Evolutionary conservation across 139 green algal genomes (phyloP), one percentile per base, ranked within the genome.

Genomic region (Trebouxia sp.): DNA sequence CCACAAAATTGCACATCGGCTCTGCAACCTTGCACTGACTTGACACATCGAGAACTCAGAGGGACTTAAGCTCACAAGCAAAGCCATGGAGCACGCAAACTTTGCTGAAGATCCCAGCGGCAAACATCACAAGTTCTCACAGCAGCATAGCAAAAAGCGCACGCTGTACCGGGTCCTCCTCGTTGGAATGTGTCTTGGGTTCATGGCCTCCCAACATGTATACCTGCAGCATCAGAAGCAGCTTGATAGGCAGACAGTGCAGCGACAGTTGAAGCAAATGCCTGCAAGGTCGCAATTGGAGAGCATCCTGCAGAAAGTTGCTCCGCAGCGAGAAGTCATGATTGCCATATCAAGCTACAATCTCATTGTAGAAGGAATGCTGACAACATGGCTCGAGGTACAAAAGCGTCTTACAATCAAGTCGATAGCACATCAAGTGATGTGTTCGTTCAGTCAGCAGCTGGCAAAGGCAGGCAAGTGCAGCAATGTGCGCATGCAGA

Each of bases 301-400:
- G 24, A 26, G 15, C 43, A 45, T 79, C n/a, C 32, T 79, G 30
- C 72, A 62, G 20, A 28, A 45, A 7, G 22, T 79, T 55, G 72
- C 72, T 30, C 72, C 72, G 30, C 12, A 65, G 20, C 90, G 82
- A 11, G 94, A 99, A 84, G 86, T 99, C 0, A 80, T 99, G 55
- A 89, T 97, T 11, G 96, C 91, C 11, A 94, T 99, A 32, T 92
- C 88, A 24, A 98, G 98, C 88, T 92, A 93, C 56, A 94, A 96
- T 74, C 89, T 95, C 0, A 80, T 94, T 37, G 80, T 78, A 6
- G 85, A 89, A 47, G 83, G 87, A 58, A 69, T 94, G 89, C 88
- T 98, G 24, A 75, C 83, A 22, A 90, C 88, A 6, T 97, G 91
- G 80, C 77, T 90, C 1, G 72, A 91, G 45, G 89, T 91, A 48